These are phyloP conservation scores for Neurospora tetraspora DNA, from an alignment of 495 filamentous ascomycete species.

Conservation along the genomic window DNA sequence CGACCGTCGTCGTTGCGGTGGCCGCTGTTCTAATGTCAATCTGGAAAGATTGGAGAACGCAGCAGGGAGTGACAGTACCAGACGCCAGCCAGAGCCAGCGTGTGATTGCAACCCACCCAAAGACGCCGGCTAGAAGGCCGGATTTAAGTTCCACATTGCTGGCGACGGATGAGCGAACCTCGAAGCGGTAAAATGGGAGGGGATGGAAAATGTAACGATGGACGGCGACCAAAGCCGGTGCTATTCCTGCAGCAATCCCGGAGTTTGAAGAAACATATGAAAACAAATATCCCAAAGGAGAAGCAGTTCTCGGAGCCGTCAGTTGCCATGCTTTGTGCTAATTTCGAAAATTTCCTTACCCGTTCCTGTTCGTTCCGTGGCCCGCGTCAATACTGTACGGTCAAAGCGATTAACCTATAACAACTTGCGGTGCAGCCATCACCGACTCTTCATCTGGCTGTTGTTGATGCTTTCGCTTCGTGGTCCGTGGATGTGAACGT, in stretches of 20 bases:
- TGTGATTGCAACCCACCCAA: neutral
- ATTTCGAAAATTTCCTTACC: neutral
- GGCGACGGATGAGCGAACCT: neutral
- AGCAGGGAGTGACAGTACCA: neutral
- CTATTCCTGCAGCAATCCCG: neutral
- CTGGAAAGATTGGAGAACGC: neutral
- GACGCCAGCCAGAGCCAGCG: neutral
- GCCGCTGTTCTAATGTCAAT: neutral
- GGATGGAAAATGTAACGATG: neutral
- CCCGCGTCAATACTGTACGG: neutral
- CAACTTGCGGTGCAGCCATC: neutral
- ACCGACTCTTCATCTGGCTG: neutral
- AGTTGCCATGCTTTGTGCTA: neutral
- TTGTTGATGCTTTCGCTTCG: neutral
- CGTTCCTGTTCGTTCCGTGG: neutral
- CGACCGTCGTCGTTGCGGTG: neutral
- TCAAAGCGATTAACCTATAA: neutral
- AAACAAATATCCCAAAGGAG: neutral
- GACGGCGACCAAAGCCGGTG: neutral
- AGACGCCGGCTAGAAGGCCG: neutral
- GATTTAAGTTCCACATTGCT: neutral
- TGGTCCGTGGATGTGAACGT: neutral
- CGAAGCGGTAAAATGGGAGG: neutral
- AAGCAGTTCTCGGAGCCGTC: neutral
- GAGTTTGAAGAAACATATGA: neutral